These are phyloP conservation scores for Nyssa sinensis DNA, from an alignment of 148 eudicot genomes.

Conservation along the genomic window DNA sequence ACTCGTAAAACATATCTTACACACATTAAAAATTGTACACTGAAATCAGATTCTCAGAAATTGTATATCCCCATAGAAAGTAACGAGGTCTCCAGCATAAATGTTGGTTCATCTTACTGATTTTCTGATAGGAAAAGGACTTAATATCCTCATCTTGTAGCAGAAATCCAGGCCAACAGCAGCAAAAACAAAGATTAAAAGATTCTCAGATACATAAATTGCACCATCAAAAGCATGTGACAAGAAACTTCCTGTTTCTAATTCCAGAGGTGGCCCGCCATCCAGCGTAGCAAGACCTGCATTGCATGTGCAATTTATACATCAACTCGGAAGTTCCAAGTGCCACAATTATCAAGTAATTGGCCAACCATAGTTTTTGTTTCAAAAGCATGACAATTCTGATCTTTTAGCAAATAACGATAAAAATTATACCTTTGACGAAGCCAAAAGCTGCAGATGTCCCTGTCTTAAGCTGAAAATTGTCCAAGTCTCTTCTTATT, in stretches of 20 bases:
- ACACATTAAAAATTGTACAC: not conserved
- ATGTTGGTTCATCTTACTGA: conserved; percentile 15
- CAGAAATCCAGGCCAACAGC: conserved; percentile 85
- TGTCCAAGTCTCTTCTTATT: conserved; percentile 80
- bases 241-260: conserved; percentile 47
- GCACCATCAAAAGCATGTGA: conserved; percentile 62
- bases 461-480: conserved; percentile 86
- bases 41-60: not conserved
- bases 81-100: not conserved
- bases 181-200: conserved; percentile 75
- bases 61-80: not conserved
- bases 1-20: too few species aligned
- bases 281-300: conserved; percentile 83
- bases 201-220: conserved; percentile 60
- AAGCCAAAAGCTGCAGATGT: conserved; percentile 83
- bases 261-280: conserved; percentile 68
- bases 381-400: not conserved
- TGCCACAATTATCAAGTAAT: not conserved
- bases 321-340: not conserved
- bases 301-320: not conserved
- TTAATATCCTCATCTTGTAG: conserved; percentile 67
- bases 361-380: not conserved
- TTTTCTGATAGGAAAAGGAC: conserved; percentile 69
- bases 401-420: not conserved
- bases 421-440: conserved; percentile 64